phyloP scores from a whole-genome alignment of 129 eudicot species.

The Arctium lappa region DNA sequence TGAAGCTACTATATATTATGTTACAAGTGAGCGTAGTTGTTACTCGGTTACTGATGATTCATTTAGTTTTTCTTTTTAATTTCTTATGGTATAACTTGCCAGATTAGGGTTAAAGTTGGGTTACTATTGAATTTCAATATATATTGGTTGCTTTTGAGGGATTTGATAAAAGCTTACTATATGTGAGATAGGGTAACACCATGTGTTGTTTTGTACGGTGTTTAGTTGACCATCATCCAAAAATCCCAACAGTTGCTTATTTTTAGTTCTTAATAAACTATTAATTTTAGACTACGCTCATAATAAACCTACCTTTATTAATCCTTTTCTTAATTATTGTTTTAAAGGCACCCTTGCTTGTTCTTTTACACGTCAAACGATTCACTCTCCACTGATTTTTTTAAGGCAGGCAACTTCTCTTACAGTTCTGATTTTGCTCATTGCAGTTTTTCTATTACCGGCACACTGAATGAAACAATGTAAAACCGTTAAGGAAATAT shows the following conservation, averaged over 20 bases:
- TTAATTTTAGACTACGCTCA: not conserved
- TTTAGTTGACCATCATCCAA: not conserved
- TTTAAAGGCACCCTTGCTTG: not conserved
- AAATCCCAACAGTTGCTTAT: not conserved
- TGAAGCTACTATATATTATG: too few species aligned
- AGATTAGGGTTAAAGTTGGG: not conserved
- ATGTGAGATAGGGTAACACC: not conserved
- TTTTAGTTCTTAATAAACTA: not conserved
- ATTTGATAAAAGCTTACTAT: not conserved
- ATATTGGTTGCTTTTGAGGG: constrained; percentile 3
- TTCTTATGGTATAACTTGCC: not conserved
- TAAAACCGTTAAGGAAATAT: too few species aligned
- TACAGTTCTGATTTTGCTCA: too few species aligned
- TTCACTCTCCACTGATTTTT: too few species aligned
- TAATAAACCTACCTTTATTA: not conserved
- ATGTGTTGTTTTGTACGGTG: not conserved
- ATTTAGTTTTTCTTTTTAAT: too few species aligned
- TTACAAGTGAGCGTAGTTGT: too few species aligned
- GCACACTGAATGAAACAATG: too few species aligned
- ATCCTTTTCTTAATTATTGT: not conserved
- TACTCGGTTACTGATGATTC: too few species aligned
- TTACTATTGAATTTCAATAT: not conserved
- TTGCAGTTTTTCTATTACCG: too few species aligned
- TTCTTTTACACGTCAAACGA: not conserved
- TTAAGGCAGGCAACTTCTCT: too few species aligned